A percentile compares a stretch with the other conserved stretches of the same genome.
Evolutionary conservation across 192 early-diverging fungal species (phyloP).

Genomic region (Backusella mclennaniae): DNA sequence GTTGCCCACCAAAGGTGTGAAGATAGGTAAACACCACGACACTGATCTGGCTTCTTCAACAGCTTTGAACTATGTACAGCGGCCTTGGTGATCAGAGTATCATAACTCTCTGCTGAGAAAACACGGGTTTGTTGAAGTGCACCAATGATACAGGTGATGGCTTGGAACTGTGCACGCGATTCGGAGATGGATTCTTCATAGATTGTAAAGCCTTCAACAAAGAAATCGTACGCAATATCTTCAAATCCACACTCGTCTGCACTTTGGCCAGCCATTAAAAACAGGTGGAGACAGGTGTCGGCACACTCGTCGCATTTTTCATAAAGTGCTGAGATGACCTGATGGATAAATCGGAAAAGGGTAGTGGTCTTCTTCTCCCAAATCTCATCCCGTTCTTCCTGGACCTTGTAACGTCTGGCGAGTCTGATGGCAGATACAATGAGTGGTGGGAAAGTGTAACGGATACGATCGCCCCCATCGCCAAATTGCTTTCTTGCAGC

Average conservation of each 20-base stretch:
- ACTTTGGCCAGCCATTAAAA: slow-evolving; percentile 81
- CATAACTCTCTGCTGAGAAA: slow-evolving; percentile 91
- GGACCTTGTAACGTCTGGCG: slow-evolving; percentile 51
- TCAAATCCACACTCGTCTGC: slow-evolving; percentile 88
- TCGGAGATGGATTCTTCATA: slow-evolving; percentile 97
- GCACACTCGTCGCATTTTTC: slow-evolving; percentile 58
- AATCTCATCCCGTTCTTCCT: slow-evolving; percentile 51
- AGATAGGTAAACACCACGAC: slow-evolving; percentile 78
- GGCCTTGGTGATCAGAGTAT: slow-evolving; percentile 90
- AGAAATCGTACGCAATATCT: slow-evolving; percentile 96
- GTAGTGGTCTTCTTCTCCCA: slow-evolving; percentile 72
- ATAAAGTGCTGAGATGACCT: slow-evolving; percentile 74
- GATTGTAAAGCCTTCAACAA: slow-evolving; percentile 95
- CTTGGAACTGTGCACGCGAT: slow-evolving; percentile 87
- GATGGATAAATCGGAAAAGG: slow-evolving; percentile 87
- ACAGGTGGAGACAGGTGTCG: slow-evolving; percentile 73
- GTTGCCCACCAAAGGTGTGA: slow-evolving; percentile 92
- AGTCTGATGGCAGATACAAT: slow-evolving; percentile 68
- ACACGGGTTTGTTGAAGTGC: slow-evolving; percentile 80
- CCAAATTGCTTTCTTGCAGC: slow-evolving; percentile 84
- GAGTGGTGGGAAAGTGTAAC: slow-evolving; percentile 91
- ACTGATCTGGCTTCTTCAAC: slow-evolving; percentile 94
- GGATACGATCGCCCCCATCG: slow-evolving; percentile 88
- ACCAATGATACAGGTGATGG: slow-evolving; percentile 85
- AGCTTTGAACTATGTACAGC: slow-evolving; percentile 88